Evolutionary conservation across 306 rosid species (phyloP).

Genomic region (Ammopiptanthus mongolicus): DNA sequence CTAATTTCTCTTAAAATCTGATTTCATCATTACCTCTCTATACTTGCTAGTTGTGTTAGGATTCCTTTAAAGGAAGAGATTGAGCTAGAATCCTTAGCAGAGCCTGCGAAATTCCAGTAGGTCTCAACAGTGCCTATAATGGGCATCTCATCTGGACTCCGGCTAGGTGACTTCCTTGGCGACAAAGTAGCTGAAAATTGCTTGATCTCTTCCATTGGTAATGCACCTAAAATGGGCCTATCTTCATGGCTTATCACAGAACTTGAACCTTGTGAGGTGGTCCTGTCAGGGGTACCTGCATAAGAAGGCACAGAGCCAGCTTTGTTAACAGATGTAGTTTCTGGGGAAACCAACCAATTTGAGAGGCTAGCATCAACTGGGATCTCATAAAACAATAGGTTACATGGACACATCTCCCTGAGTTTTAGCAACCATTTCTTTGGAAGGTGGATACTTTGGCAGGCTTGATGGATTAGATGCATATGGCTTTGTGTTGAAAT

Average conservation of each 20-base stretch:
- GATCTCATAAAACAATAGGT: constrained; percentile 23
- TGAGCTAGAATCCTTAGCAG: constrained; percentile 40
- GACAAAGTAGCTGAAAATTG: too few species aligned
- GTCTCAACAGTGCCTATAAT: constrained; percentile 81
- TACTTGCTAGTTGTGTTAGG: constrained; percentile 82
- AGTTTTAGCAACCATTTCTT: constrained; percentile 86
- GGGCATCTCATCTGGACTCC: constrained; percentile 70
- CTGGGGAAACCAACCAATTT: too few species aligned
- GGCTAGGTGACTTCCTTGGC: constrained; percentile 64
- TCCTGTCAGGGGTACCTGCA: too few species aligned
- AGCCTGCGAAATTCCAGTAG: constrained; percentile 45
- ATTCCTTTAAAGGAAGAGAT: constrained; percentile 69
- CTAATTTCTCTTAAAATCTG: constrained; percentile 10
- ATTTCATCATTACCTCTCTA: constrained; percentile 64
- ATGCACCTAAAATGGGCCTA: too few species aligned
- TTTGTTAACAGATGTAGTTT: too few species aligned
- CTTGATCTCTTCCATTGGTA: too few species aligned
- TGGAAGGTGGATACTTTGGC: constrained; percentile 88
- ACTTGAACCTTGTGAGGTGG: too few species aligned
- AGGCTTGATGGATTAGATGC: constrained; percentile 79
- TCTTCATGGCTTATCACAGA: too few species aligned
- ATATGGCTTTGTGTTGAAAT: constrained; percentile 69
- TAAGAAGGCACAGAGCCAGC: too few species aligned
- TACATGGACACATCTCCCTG: constrained; percentile 66
- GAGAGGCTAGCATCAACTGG: constrained; percentile 88